Evolutionary conservation across 225 moss, liverwort and hornwort genomes (phyloP), one percentile per base, ranked within the genome.

Genomic region (Pseudisothecium myosuroides): DNA sequence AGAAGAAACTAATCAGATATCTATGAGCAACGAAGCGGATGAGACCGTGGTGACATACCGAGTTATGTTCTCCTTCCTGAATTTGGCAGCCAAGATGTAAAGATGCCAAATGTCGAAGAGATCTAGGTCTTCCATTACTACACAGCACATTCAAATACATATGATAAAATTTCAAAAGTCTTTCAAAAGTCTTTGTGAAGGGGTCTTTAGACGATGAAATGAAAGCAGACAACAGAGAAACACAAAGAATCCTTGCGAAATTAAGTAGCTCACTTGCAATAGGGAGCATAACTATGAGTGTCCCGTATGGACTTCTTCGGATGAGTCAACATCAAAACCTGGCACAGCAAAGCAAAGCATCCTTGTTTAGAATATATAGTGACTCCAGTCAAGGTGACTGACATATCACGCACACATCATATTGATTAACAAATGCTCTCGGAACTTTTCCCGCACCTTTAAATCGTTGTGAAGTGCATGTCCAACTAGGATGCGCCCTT

Each of bases 381-480:
- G 21, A 74, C 74, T 59, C 17, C 86, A 87, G 47, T 81, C 68
- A 81, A 17, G 36, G 14, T 71, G 11, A 34, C 72, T 78, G 32
- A 74, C 63, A 76, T 74, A 37, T 43, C 21, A 34, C 88, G 78
- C 66, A 73, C 72, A 86, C 8, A 52, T 73, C 64, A 76, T 29
- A 52, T 52, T 26, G 73, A 34, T 68, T 43, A 61, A 73, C n/a
- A 74, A 83, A 75, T 36, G 82, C 63, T 80, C 32, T 80, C 21
- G 39, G 64, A 84, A 54, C 47, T 55, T 81, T 72, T 83, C 60
- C 61, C 78, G 36, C 14, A 98, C 97, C 96, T 97, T 98, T 13
- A 98, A 86, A 88, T 97, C 98, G 80, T 98, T 98, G 69, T 94
- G 97, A 84, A 98, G 86, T 23, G 97, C 95, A 94, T 97, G 98